Percentiles rank a stretch among this genome's conserved stretches.
Evolutionary conservation across 371 early-diverging fungal species (phyloP).

Genomic region (Capniomyces stellatus): DNA sequence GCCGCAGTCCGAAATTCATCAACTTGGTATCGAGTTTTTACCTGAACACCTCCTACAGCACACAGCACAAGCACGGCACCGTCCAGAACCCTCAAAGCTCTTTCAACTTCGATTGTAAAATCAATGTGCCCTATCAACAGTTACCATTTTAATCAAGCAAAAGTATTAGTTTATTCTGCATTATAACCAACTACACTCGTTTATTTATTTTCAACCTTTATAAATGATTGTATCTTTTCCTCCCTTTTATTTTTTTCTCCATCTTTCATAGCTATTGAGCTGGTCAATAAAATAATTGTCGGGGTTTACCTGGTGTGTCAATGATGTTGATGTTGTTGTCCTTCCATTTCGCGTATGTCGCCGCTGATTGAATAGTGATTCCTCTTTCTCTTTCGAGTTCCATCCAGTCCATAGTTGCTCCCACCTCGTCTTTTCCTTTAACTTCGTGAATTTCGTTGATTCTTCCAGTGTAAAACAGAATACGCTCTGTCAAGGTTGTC

Average conservation of each 20-base stretch:
- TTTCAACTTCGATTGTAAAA: conserved; percentile 84
- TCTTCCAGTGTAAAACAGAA: conserved; percentile 87
- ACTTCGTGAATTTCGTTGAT: conserved; percentile 95
- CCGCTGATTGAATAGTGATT: conserved; percentile 81
- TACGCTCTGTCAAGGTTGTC: conserved; percentile 93
- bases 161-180: too few relatives aligned
- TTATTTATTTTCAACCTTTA: too few relatives aligned
- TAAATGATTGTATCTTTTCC: too few relatives aligned
- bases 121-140: conserved; percentile 52
- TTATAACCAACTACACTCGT: too few relatives aligned
- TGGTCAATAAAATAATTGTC: background rate
- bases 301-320: conserved; percentile 49
- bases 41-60: conserved; percentile 67
- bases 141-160: too few relatives aligned
- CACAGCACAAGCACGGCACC: conserved; percentile 76
- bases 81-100: conserved; percentile 77
- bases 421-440: conserved; percentile 89
- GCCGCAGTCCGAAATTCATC: too few relatives aligned
- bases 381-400: conserved; percentile 94
- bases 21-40: too few relatives aligned
- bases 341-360: conserved; percentile 69
- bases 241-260: too few relatives aligned
- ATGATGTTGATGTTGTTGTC: conserved; percentile 73
- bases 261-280: too few relatives aligned
- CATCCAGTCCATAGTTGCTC: conserved; percentile 98